Percentiles rank a stretch among this genome's conserved stretches.
These are phyloP conservation scores for Triticum turgidum DNA, from an alignment of 176 grass and related monocot species.

Conservation along the genomic window DNA sequence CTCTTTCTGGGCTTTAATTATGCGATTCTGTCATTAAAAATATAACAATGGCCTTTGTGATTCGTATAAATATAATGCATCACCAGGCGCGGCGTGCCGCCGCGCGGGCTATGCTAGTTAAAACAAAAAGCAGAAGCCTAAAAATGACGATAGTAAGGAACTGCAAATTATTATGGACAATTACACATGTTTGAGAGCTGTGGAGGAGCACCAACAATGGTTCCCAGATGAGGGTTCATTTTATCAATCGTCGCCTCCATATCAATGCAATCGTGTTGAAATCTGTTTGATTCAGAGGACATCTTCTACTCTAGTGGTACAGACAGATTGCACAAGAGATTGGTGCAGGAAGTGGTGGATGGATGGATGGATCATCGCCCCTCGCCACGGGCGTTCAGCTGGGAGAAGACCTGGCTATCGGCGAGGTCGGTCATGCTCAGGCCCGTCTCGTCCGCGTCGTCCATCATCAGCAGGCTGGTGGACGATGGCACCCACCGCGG, in stretches of 20 bases:
- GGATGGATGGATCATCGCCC: slow-evolving; percentile 40
- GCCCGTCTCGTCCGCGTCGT: slow-evolving; percentile 3
- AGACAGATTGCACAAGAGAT: not conserved
- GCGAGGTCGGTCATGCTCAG: not conserved
- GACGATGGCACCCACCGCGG: slow-evolving; percentile 39
- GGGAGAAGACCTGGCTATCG: slow-evolving; percentile 51
- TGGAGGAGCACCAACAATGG: not conserved
- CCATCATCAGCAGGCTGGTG: slow-evolving; percentile 27
- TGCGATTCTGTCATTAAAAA: too few relatives aligned
- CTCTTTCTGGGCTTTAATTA: too few relatives aligned
- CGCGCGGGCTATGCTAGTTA: too few relatives aligned
- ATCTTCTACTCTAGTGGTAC: not conserved
- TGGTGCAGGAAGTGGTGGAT: not conserved
- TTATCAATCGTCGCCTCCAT: not conserved
- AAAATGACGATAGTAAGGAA: not conserved
- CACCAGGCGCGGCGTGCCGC: too few relatives aligned
- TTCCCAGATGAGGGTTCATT: not conserved
- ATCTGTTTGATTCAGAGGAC: not conserved
- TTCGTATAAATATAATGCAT: too few relatives aligned
- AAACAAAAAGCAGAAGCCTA: not conserved
- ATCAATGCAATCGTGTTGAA: not conserved
- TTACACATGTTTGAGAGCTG: not conserved
- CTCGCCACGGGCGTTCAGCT: slow-evolving; percentile 38
- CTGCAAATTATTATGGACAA: not conserved
- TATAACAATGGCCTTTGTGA: too few relatives aligned